These are phyloP conservation scores for Zygotorulaspora chibaensis DNA, from an alignment of 805 yeast genomes.

Conservation along the genomic window DNA sequence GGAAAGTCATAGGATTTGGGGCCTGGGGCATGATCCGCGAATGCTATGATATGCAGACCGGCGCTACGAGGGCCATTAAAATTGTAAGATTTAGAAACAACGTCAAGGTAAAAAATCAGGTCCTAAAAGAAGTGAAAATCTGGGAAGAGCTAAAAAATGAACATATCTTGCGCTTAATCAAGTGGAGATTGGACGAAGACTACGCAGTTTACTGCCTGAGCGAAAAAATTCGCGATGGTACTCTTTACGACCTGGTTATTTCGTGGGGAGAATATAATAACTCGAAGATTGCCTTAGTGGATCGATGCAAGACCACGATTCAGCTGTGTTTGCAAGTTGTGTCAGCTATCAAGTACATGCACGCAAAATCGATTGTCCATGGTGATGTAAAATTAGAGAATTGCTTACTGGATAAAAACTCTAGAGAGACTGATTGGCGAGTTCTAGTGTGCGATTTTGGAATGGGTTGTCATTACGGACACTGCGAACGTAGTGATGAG, in stretches of 20 bases:
- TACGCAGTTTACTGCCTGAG: constrained; percentile 68
- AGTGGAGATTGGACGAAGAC: constrained; percentile 55
- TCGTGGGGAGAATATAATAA: constrained; percentile 53
- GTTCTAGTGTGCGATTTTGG: constrained; percentile 85
- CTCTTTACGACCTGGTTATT: constrained; percentile 70
- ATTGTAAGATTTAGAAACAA: constrained; percentile 49
- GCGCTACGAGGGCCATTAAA: constrained; percentile 55
- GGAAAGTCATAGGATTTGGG: constrained; percentile 78
- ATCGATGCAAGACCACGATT: constrained; percentile 36
- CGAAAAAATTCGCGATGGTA: constrained; percentile 66
- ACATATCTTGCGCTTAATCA: constrained; percentile 57
- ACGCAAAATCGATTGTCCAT: constrained; percentile 57
- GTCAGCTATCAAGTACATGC: constrained; percentile 59
- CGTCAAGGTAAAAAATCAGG: constrained; percentile 51
- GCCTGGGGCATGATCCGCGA: constrained; percentile 87
- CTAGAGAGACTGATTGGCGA: constrained; percentile 25
- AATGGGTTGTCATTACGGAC: constrained; percentile 46
- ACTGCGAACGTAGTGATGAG: neutral
- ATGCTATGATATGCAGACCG: constrained; percentile 40
- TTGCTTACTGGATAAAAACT: constrained; percentile 52
- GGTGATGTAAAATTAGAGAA: constrained; percentile 84
- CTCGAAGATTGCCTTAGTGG: constrained; percentile 29
- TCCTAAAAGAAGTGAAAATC: constrained; percentile 64
- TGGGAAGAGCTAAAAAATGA: constrained; percentile 71
- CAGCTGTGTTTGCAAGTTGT: constrained; percentile 50